Base-by-base conservation (phyloP, 768 basidiomycete species). In the Amanita polypyramis region DNA sequence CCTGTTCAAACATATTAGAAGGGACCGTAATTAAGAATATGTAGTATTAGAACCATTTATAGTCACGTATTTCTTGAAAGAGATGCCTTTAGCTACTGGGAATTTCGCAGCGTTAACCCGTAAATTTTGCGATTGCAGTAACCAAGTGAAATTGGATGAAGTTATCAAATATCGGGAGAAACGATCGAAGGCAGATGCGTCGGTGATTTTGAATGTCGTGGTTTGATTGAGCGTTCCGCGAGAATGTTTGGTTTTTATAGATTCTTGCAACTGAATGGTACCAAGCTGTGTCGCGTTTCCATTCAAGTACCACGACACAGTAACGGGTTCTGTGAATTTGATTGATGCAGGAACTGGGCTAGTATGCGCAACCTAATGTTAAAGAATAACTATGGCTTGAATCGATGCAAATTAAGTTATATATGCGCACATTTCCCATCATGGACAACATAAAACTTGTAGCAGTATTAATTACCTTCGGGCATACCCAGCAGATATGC, bases 101-200 rank as follows among this genome's bases (percentile, higher is more conserved):
- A 86, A 83, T 52, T 78, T 80, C 51, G 74, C 64, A 2, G 85
- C 84, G 45, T 79, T 76, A 9, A 83, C 82, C 5, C 67, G 66
- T 33, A 86, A 68, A 52, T 72, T 70, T n/a, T 72, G 58, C 49
- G 74, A 81, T 14, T 65, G 56, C 35, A 88, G 62, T 47, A 70
- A 68, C 84, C 85, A 88, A 0, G 77, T 84, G 55, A 87, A 86
- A 49, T 71, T 77, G 39, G 66, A 65, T 39, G 75, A 71, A 0
- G 80, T 86, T 58, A 87, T 85, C 71, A 88, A 68, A 27, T 68
- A 63, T 35, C 64, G 64, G 2, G 82, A 72, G 61, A 86, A 86
- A 17, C 66, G 67, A 49, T 75, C 76, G 54, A 87, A 86, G 9
- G 76, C 76, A 25, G 59, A 60, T 56, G 74, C 62, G 55, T 86